A percentile compares a stretch with the other conserved stretches of the same genome.
These are phyloP conservation scores for Penicillium sp. DNA, from an alignment of 2,329 filamentous ascomycete species.

Conservation along the genomic window DNA sequence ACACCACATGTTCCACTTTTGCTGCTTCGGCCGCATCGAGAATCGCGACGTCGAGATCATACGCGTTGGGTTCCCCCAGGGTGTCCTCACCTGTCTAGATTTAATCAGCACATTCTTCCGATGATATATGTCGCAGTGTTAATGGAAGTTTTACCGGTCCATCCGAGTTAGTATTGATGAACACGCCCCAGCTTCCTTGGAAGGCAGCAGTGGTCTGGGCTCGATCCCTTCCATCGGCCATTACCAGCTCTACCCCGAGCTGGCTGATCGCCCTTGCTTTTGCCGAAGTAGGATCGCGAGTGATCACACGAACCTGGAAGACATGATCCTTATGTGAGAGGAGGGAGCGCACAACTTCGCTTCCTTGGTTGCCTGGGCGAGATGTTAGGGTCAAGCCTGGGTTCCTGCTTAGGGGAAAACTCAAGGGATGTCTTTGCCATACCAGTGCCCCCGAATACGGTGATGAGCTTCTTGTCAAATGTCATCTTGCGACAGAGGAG, in stretches of 20 bases:
- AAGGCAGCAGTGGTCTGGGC: background rate
- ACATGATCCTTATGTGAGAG: background rate
- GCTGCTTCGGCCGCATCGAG: constrained; percentile 4
- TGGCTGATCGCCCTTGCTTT: background rate
- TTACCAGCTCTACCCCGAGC: background rate
- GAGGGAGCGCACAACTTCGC: constrained; percentile 1
- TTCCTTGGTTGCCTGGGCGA: constrained; percentile 3
- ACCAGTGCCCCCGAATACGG: too few species aligned
- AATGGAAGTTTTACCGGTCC: background rate
- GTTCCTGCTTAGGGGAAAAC: too few species aligned
- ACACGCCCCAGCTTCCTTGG: background rate
- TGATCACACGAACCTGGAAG: background rate
- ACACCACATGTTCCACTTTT: background rate
- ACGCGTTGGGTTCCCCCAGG: background rate
- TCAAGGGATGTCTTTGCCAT: too few species aligned
- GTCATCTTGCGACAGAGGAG: too few species aligned
- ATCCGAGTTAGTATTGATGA: background rate
- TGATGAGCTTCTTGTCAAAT: too few species aligned
- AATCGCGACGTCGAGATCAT: constrained; percentile 2
- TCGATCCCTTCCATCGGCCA: constrained; percentile 1
- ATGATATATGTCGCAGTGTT: too few species aligned
- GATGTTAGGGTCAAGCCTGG: too few species aligned
- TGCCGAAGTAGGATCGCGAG: background rate
- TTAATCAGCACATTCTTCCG: too few species aligned
- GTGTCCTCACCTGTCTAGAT: background rate